Base-by-base conservation (phyloP, 352 stramenopile genomes). In the Phytophthora megakarya region DNA sequence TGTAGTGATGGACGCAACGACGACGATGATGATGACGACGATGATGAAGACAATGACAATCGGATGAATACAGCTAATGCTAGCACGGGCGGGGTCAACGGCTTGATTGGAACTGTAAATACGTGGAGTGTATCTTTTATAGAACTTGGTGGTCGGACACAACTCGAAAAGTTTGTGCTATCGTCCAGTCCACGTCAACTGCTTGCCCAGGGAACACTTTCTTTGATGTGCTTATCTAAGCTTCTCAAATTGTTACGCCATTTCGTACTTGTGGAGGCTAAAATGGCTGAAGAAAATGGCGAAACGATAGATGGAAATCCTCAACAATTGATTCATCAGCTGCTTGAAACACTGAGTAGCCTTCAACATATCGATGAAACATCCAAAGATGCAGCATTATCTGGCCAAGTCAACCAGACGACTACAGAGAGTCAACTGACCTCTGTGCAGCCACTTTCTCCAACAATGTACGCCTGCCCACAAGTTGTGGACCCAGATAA, bases 161-260 rank as follows among this genome's bases (percentile, higher is more conserved):
- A 89, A 26, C 62, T 93, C 13, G 69, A 81, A 39, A 61, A 67
- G 5, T 87, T 93, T 54, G 66, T 92, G 47, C 52, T 91, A 28
- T 65, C 51, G 22, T 67, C 63, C 15, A 74, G 66, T 44, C 65
- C 70, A 23, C 40, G 68, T 30, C 39, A 85, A 6, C 32, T 88
- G 21, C 59, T 75, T 40, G 61, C 38, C 7, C 71, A 84, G 45
- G 74, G 81, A 63, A 73, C 71, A 16, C 61, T 93, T 22, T 67
- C 72, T 11, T 56, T 86, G 10, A 88, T 91, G 81, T 90, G 81
- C 26, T 61, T 92, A 33, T 77, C 81, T 1, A 89, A 88, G 21
- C 52, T 93, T 32, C 65, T 91, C n/a, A 85, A 89, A 23, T 50
- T 93, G 21, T 63, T 93, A 33, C 77, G 79, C 6, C 83, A 90